Evolutionary conservation across 1,139 yeast species (phyloP).

Genomic region (Keqinozyma sinolaborantium): DNA sequence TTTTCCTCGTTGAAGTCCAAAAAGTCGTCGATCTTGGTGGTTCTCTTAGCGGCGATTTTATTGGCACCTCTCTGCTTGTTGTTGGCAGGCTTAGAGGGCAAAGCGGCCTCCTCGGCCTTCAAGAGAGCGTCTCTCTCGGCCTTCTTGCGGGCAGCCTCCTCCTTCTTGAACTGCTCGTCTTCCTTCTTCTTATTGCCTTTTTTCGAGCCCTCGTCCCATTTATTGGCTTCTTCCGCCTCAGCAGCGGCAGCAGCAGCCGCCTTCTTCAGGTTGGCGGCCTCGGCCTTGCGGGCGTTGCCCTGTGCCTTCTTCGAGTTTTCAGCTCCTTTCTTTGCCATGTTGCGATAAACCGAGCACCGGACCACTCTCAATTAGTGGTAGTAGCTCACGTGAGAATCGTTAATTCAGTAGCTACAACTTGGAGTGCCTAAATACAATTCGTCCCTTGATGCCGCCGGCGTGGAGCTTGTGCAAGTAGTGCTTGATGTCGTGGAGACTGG

Average conservation of each 20-base stretch:
- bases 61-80: slow-evolving; percentile 68
- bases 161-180: slow-evolving; percentile 56
- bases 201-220: slow-evolving; percentile 75
- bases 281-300: slow-evolving; percentile 72
- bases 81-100: slow-evolving; percentile 55
- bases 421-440: slow-evolving; percentile 41
- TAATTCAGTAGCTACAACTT: slow-evolving; percentile 4
- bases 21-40: slow-evolving; percentile 66
- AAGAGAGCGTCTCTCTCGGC: slow-evolving; percentile 58
- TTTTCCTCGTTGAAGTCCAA: slow-evolving; percentile 46
- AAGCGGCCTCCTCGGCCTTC: slow-evolving; percentile 60
- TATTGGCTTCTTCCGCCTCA: slow-evolving; percentile 55
- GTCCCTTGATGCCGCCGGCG: slow-evolving; percentile 39
- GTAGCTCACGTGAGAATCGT: slow-evolving; percentile 2
- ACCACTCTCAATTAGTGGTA: not conserved
- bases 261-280: slow-evolving; percentile 57
- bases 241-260: slow-evolving; percentile 47
- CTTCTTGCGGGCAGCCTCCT: slow-evolving; percentile 62
- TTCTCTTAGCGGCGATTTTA: slow-evolving; percentile 59
- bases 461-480: slow-evolving; percentile 30
- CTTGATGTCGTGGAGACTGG: slow-evolving; percentile 34
- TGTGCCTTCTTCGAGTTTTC: slow-evolving; percentile 65
- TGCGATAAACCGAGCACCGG: slow-evolving; percentile 4
- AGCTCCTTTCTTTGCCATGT: slow-evolving; percentile 60
- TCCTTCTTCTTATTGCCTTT: slow-evolving; percentile 69